Conservation (phyloP, 2,329 filamentous ascomycete species). For the Aschersonia sp. region DNA sequence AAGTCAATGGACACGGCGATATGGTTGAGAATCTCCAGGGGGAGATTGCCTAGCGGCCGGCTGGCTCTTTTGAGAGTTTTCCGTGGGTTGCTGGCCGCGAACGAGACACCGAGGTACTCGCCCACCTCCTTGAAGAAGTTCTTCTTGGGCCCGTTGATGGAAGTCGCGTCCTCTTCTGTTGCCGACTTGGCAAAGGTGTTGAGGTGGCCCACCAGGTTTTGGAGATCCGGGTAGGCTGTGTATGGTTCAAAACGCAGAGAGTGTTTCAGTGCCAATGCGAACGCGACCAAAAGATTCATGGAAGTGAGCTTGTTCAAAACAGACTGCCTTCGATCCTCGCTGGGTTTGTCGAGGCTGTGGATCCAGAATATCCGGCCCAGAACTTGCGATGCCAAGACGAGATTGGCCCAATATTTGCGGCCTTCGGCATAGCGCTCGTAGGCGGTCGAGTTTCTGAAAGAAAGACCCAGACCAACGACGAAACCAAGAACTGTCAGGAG, state of each 20-base stretch:
- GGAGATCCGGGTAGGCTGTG: slow-evolving; percentile 60
- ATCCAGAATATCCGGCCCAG: slow-evolving; percentile 75
- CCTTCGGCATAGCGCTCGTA: slow-evolving; percentile 61
- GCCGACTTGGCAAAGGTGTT: slow-evolving; percentile 56
- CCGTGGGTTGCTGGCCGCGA: slow-evolving; percentile 64
- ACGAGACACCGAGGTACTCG: slow-evolving; percentile 61
- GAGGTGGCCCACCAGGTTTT: slow-evolving; percentile 54
- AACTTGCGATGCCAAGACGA: slow-evolving; percentile 47
- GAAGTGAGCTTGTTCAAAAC: slow-evolving; percentile 57
- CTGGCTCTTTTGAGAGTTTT: slow-evolving; percentile 61
- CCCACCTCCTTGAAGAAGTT: slow-evolving; percentile 49
- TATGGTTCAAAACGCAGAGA: slow-evolving; percentile 74
- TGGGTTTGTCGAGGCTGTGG: slow-evolving; percentile 46
- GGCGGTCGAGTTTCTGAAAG: slow-evolving; percentile 62
- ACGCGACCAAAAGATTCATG: slow-evolving; percentile 66
- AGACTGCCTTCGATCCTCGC: slow-evolving; percentile 42
- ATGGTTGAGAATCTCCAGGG: slow-evolving; percentile 66
- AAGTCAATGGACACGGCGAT: slow-evolving; percentile 52
- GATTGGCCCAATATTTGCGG: slow-evolving; percentile 45
- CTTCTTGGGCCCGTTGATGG: slow-evolving; percentile 21
- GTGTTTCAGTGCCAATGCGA: slow-evolving; percentile 66
- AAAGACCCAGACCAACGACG: slow-evolving; percentile 64
- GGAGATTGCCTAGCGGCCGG: slow-evolving; percentile 67
- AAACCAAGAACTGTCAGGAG: slow-evolving; percentile 68
- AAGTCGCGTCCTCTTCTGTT: slow-evolving; percentile 22